phyloP scores from a whole-genome alignment of 2,329 filamentous ascomycete genomes.

The Stenocarpella maydis region DNA sequence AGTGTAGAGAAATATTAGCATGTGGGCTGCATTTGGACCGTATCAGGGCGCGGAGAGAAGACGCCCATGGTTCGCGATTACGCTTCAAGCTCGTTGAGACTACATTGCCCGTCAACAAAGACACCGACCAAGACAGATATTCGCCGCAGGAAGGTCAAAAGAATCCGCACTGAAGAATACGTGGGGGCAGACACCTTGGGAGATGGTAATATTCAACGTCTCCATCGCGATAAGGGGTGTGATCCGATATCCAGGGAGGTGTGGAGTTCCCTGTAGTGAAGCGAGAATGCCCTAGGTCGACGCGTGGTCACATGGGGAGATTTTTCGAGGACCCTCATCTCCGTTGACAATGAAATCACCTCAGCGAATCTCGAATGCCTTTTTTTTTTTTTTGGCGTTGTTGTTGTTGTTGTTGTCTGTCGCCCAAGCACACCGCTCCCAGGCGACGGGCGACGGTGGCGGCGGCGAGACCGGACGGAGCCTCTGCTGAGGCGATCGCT shows the following conservation, averaged over 20 bases:
- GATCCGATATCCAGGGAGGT: conserved; percentile 1
- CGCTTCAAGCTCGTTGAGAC: neutral
- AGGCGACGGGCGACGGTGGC: neutral
- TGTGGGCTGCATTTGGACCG: neutral
- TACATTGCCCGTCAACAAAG: neutral
- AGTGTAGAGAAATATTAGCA: neutral
- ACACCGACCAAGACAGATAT: neutral
- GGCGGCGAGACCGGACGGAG: neutral
- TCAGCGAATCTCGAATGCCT: neutral
- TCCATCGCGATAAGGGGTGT: conserved; percentile 9
- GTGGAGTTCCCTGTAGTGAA: neutral
- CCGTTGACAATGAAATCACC: neutral
- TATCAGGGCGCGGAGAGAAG: neutral
- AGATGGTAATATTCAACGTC: neutral
- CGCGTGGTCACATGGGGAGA: neutral
- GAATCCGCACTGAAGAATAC: neutral
- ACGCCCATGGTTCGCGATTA: neutral
- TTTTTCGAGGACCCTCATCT: neutral
- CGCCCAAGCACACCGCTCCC: neutral
- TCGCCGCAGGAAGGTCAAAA: too few species aligned
- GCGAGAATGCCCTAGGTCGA: neutral
- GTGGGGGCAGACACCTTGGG: neutral
- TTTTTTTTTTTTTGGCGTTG: too few species aligned
- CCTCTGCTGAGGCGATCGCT: neutral
- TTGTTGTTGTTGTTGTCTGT: too few species aligned